A percentile compares a stretch with the other conserved stretches of the same genome.
These are phyloP conservation scores for Cytospora leucostoma DNA, from an alignment of 2,329 filamentous ascomycete genomes.

Conservation along the genomic window DNA sequence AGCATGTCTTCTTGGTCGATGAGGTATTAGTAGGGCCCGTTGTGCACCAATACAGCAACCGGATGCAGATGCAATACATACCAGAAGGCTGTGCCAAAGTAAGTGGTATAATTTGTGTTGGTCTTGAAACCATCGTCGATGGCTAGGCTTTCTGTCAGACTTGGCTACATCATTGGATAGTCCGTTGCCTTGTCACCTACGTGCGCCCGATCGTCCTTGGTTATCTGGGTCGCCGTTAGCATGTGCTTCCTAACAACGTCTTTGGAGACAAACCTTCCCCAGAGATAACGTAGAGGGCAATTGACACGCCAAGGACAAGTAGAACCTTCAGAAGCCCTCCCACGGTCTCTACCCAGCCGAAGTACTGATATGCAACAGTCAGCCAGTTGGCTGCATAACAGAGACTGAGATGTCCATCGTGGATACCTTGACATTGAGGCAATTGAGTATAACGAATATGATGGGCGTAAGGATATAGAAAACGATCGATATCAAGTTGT, in stretches of 20 bases:
- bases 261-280: slow-evolving; percentile 14
- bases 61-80: not conserved
- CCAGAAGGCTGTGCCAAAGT: slow-evolving; percentile 23
- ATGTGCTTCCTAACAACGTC: not conserved
- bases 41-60: too few relatives aligned
- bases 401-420: too few relatives aligned
- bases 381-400: not conserved
- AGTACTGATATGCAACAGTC: slow-evolving; percentile 24
- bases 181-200: not conserved
- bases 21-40: not conserved
- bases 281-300: slow-evolving; percentile 28
- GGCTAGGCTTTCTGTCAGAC: not conserved
- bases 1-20: not conserved
- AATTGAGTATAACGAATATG: slow-evolving; percentile 24
- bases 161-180: not conserved
- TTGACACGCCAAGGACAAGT: slow-evolving; percentile 26
- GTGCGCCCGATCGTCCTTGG: not conserved
- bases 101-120: slow-evolving; percentile 4
- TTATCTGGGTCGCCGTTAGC: slow-evolving; percentile 1
- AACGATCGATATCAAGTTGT: slow-evolving; percentile 5
- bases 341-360: slow-evolving; percentile 32
- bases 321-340: slow-evolving; percentile 30
- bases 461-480: slow-evolving; percentile 22
- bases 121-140: slow-evolving; percentile 8
- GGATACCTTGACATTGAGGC: slow-evolving; percentile 21